Evolutionary conservation across 225 moss, liverwort and hornwort genomes (phyloP).

Genomic region (Rhytidiadelphus loreus): DNA sequence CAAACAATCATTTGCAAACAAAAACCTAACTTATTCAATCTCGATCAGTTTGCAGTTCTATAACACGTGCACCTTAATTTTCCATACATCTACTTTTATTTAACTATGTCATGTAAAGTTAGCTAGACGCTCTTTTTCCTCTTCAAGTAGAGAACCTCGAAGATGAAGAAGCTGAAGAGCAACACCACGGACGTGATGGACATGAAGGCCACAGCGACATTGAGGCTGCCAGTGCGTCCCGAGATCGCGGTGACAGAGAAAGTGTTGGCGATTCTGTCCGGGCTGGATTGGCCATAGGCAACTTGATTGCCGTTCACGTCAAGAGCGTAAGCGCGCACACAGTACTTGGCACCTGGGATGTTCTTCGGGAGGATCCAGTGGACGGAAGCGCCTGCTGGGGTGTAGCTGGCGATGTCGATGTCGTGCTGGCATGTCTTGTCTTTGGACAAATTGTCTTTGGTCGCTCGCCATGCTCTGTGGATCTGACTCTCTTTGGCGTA

Average conservation of each 20-base stretch:
- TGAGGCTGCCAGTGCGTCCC: slow-evolving; percentile 30
- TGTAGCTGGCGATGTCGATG: slow-evolving; percentile 12
- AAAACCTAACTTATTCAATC: not conserved
- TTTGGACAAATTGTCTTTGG: slow-evolving; percentile 19
- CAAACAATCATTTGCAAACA: not conserved
- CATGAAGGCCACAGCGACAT: slow-evolving; percentile 38
- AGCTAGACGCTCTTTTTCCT: not conserved
- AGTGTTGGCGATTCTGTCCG: slow-evolving; percentile 15
- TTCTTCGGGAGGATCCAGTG: slow-evolving; percentile 10
- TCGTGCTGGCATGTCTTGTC: slow-evolving; percentile 57
- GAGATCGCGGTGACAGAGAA: slow-evolving; percentile 39
- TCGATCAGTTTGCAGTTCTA: not conserved
- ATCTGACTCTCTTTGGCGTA: slow-evolving; percentile 45
- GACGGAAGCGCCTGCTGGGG: slow-evolving; percentile 15
- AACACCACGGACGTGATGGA: slow-evolving; percentile 11
- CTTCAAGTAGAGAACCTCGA: slow-evolving; percentile 1
- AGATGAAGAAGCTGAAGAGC: slow-evolving; percentile 6
- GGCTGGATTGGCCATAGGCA: slow-evolving; percentile 52
- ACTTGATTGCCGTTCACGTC: slow-evolving; percentile 15
- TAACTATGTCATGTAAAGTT: not conserved
- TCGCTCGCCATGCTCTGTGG: slow-evolving; percentile 47
- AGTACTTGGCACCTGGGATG: slow-evolving; percentile 43
- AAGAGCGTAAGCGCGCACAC: slow-evolving; percentile 54
- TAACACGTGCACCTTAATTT: not conserved
- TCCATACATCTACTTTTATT: not conserved